phyloP scores from a whole-genome alignment of 495 filamentous ascomycete genomes.

The Astrothelium macrocarpum region DNA sequence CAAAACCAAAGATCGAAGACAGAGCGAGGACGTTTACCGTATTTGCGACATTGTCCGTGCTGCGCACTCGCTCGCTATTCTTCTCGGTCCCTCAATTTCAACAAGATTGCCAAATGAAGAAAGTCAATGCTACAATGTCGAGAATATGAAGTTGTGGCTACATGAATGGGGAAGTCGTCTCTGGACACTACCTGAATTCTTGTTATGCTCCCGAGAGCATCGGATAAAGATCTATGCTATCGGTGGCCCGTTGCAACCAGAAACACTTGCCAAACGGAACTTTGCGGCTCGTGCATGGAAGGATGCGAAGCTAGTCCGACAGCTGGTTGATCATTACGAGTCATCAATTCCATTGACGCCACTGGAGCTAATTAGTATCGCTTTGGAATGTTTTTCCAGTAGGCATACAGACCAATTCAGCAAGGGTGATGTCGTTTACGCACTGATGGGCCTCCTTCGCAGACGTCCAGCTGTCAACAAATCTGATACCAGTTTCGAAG shows the following conservation, averaged over 20 bases:
- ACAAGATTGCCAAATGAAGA: background rate
- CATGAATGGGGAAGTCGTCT: slow-evolving; percentile 35
- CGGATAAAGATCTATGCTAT: slow-evolving; percentile 25
- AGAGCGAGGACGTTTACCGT: slow-evolving; percentile 25
- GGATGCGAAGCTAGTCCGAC: slow-evolving; percentile 20
- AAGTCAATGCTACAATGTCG: slow-evolving; percentile 7
- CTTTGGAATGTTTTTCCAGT: slow-evolving; percentile 22
- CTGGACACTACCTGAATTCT: slow-evolving; percentile 41
- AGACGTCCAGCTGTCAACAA: slow-evolving; percentile 28
- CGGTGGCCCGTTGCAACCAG: slow-evolving; percentile 2
- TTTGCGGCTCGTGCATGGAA: slow-evolving; percentile 21
- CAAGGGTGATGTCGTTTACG: slow-evolving; percentile 36
- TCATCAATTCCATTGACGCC: slow-evolving; percentile 29
- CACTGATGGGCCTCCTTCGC: slow-evolving; percentile 39
- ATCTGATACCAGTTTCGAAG: slow-evolving; percentile 36
- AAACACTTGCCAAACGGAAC: slow-evolving; percentile 16
- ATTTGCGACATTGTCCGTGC: slow-evolving; percentile 37
- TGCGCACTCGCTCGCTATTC: slow-evolving; percentile 29
- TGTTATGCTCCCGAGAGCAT: slow-evolving; percentile 28
- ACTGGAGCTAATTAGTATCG: slow-evolving; percentile 31
- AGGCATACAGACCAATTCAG: slow-evolving; percentile 19
- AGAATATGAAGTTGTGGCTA: slow-evolving; percentile 7
- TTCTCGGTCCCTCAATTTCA: slow-evolving; percentile 14
- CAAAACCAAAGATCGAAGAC: slow-evolving; percentile 3
- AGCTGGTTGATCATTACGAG: slow-evolving; percentile 36